Evolutionary conservation across 768 basidiomycete species (phyloP).

Genomic region (Tricholoma matsutake): DNA sequence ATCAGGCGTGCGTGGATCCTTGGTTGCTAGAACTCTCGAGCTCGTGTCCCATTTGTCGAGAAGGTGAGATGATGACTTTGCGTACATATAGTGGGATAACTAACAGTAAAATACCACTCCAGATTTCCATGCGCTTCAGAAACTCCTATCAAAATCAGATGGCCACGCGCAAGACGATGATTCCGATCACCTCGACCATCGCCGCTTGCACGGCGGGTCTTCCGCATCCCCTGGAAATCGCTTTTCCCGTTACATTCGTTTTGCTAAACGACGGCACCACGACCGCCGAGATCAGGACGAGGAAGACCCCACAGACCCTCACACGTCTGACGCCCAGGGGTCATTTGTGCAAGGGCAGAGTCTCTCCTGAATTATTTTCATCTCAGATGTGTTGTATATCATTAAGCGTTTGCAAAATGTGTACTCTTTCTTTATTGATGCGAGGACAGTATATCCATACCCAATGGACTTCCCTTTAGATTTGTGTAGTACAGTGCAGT

Average conservation of each 20-base stretch:
- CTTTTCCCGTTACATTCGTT: slow-evolving; percentile 57
- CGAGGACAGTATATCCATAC: neutral
- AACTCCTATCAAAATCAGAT: slow-evolving; percentile 41
- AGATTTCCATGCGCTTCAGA: slow-evolving; percentile 63
- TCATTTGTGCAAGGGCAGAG: slow-evolving; percentile 19
- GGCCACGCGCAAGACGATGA: slow-evolving; percentile 18
- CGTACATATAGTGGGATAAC: neutral
- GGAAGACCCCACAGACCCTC: slow-evolving; percentile 29
- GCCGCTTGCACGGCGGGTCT: slow-evolving; percentile 3
- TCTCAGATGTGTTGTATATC: neutral
- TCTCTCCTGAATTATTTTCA: neutral
- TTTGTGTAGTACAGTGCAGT: neutral
- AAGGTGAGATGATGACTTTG: slow-evolving; percentile 49
- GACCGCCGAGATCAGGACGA: slow-evolving; percentile 26
- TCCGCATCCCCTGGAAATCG: slow-evolving; percentile 30
- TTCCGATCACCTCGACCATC: neutral
- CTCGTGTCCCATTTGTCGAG: slow-evolving; percentile 89
- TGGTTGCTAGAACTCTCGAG: slow-evolving; percentile 90
- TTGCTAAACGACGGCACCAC: slow-evolving; percentile 38
- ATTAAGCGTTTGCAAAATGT: neutral
- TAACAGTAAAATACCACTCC: neutral
- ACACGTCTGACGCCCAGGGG: slow-evolving; percentile 30
- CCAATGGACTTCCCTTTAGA: neutral
- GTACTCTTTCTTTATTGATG: neutral
- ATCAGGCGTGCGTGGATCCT: slow-evolving; percentile 86